Percentiles rank a stretch among this genome's conserved stretches.
Evolutionary conservation across 2,329 filamentous ascomycete genomes (phyloP).

Genomic region (Claviceps digitariae): DNA sequence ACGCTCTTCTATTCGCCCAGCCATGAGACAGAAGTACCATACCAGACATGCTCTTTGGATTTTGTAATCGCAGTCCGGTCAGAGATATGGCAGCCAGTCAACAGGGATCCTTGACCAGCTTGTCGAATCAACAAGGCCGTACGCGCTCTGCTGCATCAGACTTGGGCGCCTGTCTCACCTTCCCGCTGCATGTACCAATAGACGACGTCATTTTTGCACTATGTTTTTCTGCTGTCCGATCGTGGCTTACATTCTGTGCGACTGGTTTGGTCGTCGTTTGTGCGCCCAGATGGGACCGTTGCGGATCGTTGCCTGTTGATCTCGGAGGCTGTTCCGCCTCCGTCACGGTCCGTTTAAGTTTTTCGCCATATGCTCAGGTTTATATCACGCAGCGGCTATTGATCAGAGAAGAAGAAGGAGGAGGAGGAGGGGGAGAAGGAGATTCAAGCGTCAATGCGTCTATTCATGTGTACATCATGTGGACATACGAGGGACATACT

Average conservation of each 20-base stretch:
- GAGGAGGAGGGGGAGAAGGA: too few species aligned
- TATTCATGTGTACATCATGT: too few species aligned
- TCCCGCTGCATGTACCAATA: neutral
- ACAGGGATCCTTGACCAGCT: neutral
- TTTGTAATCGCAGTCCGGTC: neutral
- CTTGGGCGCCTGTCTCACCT: neutral
- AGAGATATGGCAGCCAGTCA: neutral
- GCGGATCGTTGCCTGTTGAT: neutral
- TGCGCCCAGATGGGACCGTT: neutral
- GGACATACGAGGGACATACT: too few species aligned
- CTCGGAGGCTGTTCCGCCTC: neutral
- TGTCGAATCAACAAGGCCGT: neutral
- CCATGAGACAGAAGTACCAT: too few species aligned
- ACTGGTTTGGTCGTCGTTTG: neutral
- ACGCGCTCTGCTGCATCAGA: neutral
- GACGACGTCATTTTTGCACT: neutral
- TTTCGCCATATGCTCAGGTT: neutral
- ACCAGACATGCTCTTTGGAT: neutral
- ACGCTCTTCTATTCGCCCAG: too few species aligned
- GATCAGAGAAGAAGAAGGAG: too few species aligned
- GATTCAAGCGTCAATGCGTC: too few species aligned
- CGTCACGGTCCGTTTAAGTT: neutral
- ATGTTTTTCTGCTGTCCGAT: too few species aligned
- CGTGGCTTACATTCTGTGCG: too few species aligned
- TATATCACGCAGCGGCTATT: too few species aligned